These are phyloP conservation scores for Vanderwaltozyma polyspora DNA, from an alignment of 805 yeast genomes.

Conservation along the genomic window DNA sequence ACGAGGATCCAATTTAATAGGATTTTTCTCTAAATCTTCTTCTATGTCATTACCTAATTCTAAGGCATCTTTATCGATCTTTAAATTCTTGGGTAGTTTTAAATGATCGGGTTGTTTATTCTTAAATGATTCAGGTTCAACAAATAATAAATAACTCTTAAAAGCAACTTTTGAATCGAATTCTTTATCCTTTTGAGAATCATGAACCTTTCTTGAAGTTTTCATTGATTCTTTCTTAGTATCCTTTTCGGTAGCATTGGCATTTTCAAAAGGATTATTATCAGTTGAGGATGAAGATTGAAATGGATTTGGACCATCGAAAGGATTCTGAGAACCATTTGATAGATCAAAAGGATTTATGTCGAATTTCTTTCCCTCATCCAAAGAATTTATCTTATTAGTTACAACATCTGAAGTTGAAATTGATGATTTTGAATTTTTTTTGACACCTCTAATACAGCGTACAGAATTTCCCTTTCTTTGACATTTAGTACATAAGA, in stretches of 20 bases:
- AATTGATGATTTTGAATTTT: constrained; percentile 49
- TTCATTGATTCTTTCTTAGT: constrained; percentile 24
- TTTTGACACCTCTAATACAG: constrained; percentile 64
- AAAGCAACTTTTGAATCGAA: constrained; percentile 27
- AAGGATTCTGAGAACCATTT: constrained; percentile 17
- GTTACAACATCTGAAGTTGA: constrained; percentile 31
- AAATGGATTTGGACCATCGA: constrained; percentile 26
- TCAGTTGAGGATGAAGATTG: constrained; percentile 25
- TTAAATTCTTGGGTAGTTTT: constrained; percentile 39
- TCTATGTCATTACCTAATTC: constrained; percentile 32
- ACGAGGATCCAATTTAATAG: constrained; percentile 29
- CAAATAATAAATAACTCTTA: constrained; percentile 58
- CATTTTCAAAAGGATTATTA: background rate
- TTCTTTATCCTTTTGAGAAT: constrained; percentile 14
- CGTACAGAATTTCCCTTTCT: constrained; percentile 59
- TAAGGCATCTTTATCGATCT: constrained; percentile 40
- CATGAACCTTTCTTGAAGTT: constrained; percentile 24
- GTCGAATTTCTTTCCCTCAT: constrained; percentile 32
- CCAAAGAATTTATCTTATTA: constrained; percentile 31
- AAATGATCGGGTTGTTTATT: constrained; percentile 37
- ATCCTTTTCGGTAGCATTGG: background rate
- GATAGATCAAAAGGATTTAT: constrained; percentile 27
- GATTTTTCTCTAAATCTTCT: constrained; percentile 20
- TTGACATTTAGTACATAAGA: constrained; percentile 67
- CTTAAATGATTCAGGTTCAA: constrained; percentile 59